Percentiles rank a stretch among this genome's conserved stretches.
Conservation (phyloP, 106 monocot genomes). For the Gastrodia elata region DNA sequence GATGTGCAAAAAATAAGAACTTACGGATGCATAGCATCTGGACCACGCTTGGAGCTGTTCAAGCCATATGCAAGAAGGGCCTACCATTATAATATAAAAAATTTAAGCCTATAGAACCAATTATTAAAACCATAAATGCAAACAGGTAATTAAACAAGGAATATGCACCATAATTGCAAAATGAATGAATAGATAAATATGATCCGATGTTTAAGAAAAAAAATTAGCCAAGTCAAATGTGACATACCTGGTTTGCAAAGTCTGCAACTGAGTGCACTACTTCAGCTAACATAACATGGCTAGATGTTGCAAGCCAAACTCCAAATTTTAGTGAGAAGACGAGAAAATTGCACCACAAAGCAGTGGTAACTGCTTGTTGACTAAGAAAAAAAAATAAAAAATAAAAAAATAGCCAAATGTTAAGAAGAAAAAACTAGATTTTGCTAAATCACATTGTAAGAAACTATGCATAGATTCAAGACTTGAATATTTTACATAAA, state of each 20-base stretch:
- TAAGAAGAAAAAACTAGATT: too few relatives aligned
- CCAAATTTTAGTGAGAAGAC: slow-evolving; percentile 99
- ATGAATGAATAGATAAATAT: neutral
- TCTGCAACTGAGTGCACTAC: slow-evolving; percentile 89
- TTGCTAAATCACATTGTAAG: too few relatives aligned
- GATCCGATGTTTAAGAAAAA: neutral
- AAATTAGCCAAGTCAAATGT: neutral
- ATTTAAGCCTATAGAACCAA: neutral
- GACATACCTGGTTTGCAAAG: slow-evolving; percentile 92
- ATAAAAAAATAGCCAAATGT: neutral
- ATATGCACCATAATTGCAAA: neutral
- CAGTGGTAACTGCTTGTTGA: slow-evolving; percentile 92
- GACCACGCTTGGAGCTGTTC: slow-evolving; percentile 92
- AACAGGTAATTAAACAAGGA: neutral
- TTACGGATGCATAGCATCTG: slow-evolving; percentile 98
- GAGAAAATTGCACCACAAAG: slow-evolving; percentile 96
- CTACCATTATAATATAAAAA: slow-evolving; percentile 27
- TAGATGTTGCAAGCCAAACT: slow-evolving; percentile 81
- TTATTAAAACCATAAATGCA: neutral
- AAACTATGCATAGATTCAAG: too few relatives aligned
- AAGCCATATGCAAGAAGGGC: slow-evolving; percentile 97
- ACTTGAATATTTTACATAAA: too few relatives aligned
- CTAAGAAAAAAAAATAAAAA: slow-evolving; percentile 30
- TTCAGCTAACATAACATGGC: slow-evolving; percentile 99
- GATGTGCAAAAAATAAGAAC: slow-evolving; percentile 13